Evolutionary conservation across 1,139 yeast genomes (phyloP), one percentile per base, ranked within the genome.

Genomic region (Wickerhamomyces sp.): DNA sequence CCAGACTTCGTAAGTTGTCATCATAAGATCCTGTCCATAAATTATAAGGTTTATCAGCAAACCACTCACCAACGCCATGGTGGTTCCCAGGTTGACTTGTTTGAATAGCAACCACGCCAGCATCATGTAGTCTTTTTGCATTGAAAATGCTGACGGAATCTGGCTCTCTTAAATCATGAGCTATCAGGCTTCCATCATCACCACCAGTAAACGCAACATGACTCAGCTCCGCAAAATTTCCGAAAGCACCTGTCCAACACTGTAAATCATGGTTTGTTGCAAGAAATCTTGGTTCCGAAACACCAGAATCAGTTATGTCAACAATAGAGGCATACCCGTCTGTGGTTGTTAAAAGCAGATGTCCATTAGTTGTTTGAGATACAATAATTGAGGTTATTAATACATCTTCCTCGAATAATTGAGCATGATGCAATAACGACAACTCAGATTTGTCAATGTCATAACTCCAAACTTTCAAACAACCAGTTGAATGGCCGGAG

Each of bases 11-110:
- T 35, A 92, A 61, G 42, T 72, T 60, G 55, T 92, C 97, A 60
- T 92, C 98, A 59, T 92, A 92, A 0, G 96, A 85, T 0, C 98
- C 98, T 0, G 97, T 87, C 81, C 92, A 80, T 12, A 90, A 51
- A 2, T 72, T 70, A 45, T 78, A 72, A 0, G 81, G 76, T 27
- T 46, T 37, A 41, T 48, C 28, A 17, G 60, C 39, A 45, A 65
- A 61, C 79, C 79, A 71, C 32, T 46, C 51, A 20, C 59, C 56
- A 44, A 54, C 33, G 13, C 52, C 45, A 38, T 48, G 39, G 28
- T 44, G 34, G 42, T 55, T 40, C 35, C 63, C 54, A 45, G 70
- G 51, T 67, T 67, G 32, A 6, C 62, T 47, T 0, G 80, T 61
- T 15, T 86, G 67, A 18, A 92, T 81, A 0, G 95, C 78, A 2